Conservation (phyloP, 2,329 filamentous ascomycete genomes). For the Aspergillus brunneoviolaceus region DNA sequence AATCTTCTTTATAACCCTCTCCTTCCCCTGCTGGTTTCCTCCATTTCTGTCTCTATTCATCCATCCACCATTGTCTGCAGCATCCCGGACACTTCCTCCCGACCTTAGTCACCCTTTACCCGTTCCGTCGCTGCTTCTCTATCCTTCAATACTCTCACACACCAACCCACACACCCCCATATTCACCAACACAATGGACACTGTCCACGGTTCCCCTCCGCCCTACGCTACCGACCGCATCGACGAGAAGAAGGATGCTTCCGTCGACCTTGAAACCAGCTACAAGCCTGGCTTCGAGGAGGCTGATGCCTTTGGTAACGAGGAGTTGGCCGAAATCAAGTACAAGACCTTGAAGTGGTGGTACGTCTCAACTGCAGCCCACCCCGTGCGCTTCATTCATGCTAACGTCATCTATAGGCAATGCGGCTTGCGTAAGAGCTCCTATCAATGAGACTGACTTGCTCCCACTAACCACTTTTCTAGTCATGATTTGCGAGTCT, state of each 20-base stretch:
- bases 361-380: conserved; percentile 10
- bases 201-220: conserved; percentile 1
- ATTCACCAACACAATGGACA: not conserved
- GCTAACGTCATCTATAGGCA: conserved; percentile 42
- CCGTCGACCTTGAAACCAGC: conserved; percentile 6
- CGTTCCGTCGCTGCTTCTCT: not conserved
- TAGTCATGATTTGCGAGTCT: conserved; percentile 57
- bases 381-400: conserved; percentile 4
- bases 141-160: not conserved
- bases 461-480: not conserved
- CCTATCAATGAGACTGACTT: not conserved
- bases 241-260: conserved; percentile 9
- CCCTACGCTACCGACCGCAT: conserved; percentile 5
- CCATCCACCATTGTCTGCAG: too few species aligned
- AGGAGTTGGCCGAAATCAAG: conserved; percentile 41
- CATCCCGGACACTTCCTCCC: too few species aligned
- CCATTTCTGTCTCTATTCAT: not conserved
- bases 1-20: not conserved
- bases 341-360: conserved; percentile 50
- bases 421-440: conserved; percentile 34
- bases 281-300: conserved; percentile 13
- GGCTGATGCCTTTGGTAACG: conserved; percentile 34
- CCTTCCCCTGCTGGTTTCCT: not conserved
- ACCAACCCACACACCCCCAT: not conserved
- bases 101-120: too few species aligned